phyloP scores from a whole-genome alignment of 2,329 filamentous ascomycete species.

The Clarireedia homoeocarpa region DNA sequence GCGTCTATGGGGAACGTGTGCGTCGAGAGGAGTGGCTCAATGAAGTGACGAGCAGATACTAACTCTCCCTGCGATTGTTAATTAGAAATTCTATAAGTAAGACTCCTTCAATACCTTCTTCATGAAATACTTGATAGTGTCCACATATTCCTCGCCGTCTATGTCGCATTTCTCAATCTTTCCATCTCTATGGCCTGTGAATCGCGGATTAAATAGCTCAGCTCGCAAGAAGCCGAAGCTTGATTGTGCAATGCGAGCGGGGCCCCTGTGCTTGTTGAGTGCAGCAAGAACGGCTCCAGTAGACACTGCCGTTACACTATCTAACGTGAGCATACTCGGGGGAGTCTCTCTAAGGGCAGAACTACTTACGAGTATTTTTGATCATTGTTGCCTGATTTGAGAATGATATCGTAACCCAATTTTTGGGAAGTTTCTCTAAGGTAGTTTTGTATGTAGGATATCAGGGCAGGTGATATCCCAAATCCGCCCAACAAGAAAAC shows the following conservation, averaged over 20 bases:
- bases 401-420: background rate
- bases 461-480: slow-evolving; percentile 13
- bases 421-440: background rate
- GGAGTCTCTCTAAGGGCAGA: background rate
- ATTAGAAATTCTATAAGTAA: background rate
- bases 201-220: slow-evolving; percentile 1
- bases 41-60: background rate
- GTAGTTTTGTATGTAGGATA: slow-evolving; percentile 5
- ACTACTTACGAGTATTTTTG: background rate
- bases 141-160: slow-evolving; percentile 12
- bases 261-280: slow-evolving; percentile 13
- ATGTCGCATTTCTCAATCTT: slow-evolving; percentile 1
- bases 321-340: background rate
- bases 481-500: slow-evolving; percentile 22
- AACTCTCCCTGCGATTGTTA: background rate
- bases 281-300: slow-evolving; percentile 15
- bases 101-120: slow-evolving; percentile 5
- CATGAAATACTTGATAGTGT: slow-evolving; percentile 14
- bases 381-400: background rate
- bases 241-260: slow-evolving; percentile 7
- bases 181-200: slow-evolving; percentile 1
- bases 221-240: slow-evolving; percentile 14
- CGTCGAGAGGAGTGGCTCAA: background rate
- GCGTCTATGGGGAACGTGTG: slow-evolving; percentile 8
- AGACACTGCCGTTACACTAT: slow-evolving; percentile 15